Base-by-base conservation (phyloP, 352 stramenopile species). In the Globisporangium splendens region DNA sequence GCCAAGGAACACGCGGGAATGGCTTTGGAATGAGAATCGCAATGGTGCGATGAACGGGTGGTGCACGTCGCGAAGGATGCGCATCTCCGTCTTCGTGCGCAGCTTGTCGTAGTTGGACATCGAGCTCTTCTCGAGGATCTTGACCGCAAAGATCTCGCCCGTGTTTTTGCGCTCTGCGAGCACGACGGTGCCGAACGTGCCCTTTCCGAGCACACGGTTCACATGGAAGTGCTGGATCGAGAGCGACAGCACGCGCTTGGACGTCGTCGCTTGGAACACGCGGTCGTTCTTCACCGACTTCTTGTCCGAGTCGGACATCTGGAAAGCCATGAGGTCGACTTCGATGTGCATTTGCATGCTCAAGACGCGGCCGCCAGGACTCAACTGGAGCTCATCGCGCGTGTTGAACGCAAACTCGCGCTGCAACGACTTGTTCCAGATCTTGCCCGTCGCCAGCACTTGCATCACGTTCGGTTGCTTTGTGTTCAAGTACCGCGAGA, bases 161-260 rank as follows among this genome's bases (percentile, higher is more conserved):
- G 79, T 91, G 49, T 87, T 94, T 68, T 92, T 92, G 24, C 84
- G 80, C 54, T 91, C 84, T 1, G 84, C 80, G 18, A 94, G 63
- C 42, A 94, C 84, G 13, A 94, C 95, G 14, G 97, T 98, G 17
- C 95, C 95, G 54, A 98, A 98, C 33, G 90, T 95, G 28, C 95
- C 95, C 65, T 98, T 98, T 20, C 95, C 95, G 12, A 98, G 71
- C 21, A 98, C 91, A 55, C 95, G 93, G 42, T 98, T 91, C 33
- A 98, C 86, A 44, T 97, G 82, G 68, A 98, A 98, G 69, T 98
- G 91, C 61, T 97, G 88, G 61, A 97, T 93, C 22, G 83, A 93
- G 17, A 93, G 69, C 39, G 83, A 91, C 46, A 94, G 62, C 56
- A 94, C 85, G 46, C 85, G 83, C 67, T 94, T 94, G 15, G 83